phyloP scores from a whole-genome alignment of 257 asterid genomes.

The Ilex asprella region DNA sequence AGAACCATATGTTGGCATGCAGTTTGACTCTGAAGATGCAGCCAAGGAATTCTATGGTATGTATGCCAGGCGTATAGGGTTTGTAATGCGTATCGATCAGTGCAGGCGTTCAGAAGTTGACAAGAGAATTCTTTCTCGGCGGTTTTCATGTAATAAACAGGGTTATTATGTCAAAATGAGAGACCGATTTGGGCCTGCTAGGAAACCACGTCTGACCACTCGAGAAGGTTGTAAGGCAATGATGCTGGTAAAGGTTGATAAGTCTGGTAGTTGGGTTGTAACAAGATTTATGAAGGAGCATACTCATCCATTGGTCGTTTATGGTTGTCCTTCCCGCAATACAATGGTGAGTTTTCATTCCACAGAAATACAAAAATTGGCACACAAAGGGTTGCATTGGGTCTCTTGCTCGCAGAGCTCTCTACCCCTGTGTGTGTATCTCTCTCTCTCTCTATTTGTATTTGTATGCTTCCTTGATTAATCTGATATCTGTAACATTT shows the following conservation, averaged over 20 bases:
- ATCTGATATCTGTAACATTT: neutral
- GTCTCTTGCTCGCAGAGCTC: too few species aligned
- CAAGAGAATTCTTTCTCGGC: conserved; percentile 39
- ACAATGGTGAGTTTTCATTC: conserved; percentile 16
- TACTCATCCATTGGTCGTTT: conserved; percentile 24
- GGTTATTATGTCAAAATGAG: conserved; percentile 40
- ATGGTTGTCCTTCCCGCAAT: conserved; percentile 14
- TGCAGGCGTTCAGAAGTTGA: conserved; percentile 46
- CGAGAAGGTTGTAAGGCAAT: conserved; percentile 59
- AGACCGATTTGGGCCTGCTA: conserved; percentile 23
- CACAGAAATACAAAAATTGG: too few species aligned
- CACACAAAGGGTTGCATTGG: too few species aligned
- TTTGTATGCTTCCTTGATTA: neutral
- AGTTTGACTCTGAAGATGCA: conserved; percentile 41
- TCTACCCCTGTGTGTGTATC: neutral
- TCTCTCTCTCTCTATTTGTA: neutral
- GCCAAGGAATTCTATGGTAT: conserved; percentile 41
- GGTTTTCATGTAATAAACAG: conserved; percentile 46
- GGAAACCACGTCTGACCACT: conserved; percentile 33
- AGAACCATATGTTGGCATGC: conserved; percentile 45
- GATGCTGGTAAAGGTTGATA: conserved; percentile 40
- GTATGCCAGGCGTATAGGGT: conserved; percentile 39
- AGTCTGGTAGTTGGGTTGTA: conserved; percentile 35
- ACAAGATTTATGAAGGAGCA: conserved; percentile 36
- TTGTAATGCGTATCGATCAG: conserved; percentile 43